Evolutionary conservation across 1,284 basidiomycete genomes (phyloP), one percentile per base, ranked within the genome.

Genomic region (Xerocomus minutiporus): DNA sequence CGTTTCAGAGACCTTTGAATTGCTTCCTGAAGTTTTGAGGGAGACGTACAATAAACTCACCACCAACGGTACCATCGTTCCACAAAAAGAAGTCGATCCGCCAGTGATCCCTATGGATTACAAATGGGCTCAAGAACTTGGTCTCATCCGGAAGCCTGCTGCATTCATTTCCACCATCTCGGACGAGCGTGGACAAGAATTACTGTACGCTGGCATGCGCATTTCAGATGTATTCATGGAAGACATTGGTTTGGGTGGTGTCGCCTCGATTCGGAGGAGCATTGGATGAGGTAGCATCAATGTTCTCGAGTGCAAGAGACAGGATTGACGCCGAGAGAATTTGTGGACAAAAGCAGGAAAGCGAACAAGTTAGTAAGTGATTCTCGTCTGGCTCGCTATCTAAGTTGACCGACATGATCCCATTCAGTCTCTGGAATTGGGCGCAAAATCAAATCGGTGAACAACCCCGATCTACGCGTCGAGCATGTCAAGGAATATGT

Each of bases 121-220:
- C 88, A 97, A 98, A 80, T 98, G 96, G 96, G 96, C 96, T 41
- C 88, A 92, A 78, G 96, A 98, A 77, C 88, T 98, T 54, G 96
- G 96, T 54, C 87, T 98, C 71, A 95, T 99, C 73, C 90, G 96
- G 69, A 98, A 98, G 79, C 96, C 96, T 39, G 95, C 96, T 42
- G 94, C 96, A 11, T 99, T 99, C 82, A 98, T 99, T 79, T 97
- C 95, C 50, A 98, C 97, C 61, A 99, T 99, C 75, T 97, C 94
- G 55, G 97, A 99, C 76, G 96, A 99, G 81, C 91, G 96, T 69
- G 96, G 96, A 3, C 93, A 97, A 72, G 97, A 99, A 78, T 83
- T 99, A 57, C 78, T 99, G 68, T 99, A 99, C 76, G 93, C 95
- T 55, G 96, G 97, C 64, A 98, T 99, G 93, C 89, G 92, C 65